Percentiles rank a stretch among this genome's conserved stretches.
Evolutionary conservation across 1,139 yeast genomes (phyloP).

Genomic region (Blastobotrys persicus): DNA sequence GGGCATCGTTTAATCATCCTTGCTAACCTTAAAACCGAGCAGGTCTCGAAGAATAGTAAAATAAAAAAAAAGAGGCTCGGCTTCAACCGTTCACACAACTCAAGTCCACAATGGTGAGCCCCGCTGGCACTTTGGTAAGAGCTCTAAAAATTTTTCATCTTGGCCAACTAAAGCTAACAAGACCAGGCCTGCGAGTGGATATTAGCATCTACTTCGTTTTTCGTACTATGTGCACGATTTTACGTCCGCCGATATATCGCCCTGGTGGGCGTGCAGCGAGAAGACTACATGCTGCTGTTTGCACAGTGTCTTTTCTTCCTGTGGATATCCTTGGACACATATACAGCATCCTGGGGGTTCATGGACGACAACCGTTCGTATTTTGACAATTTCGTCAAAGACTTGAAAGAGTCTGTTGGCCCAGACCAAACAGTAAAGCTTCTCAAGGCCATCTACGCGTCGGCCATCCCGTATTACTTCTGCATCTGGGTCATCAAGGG

Average conservation of each 20-base stretch:
- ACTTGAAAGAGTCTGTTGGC: slow-evolving; percentile 16
- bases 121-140: slow-evolving; percentile 13
- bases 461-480: slow-evolving; percentile 33
- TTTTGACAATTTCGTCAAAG: slow-evolving; percentile 24
- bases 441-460: slow-evolving; percentile 32
- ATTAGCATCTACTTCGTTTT: slow-evolving; percentile 24
- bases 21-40: neutral
- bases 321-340: slow-evolving; percentile 34
- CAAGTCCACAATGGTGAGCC: slow-evolving; percentile 12
- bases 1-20: too few species aligned
- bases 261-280: slow-evolving; percentile 31
- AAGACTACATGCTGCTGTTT: slow-evolving; percentile 29
- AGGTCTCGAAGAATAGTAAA: neutral
- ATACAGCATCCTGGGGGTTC: slow-evolving; percentile 29
- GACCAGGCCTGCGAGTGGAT: slow-evolving; percentile 30
- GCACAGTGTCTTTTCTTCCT: slow-evolving; percentile 30
- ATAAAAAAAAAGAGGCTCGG: too few species aligned
- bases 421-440: slow-evolving; percentile 23
- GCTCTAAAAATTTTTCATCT: too few species aligned
- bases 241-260: slow-evolving; percentile 28
- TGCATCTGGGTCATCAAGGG: slow-evolving; percentile 34
- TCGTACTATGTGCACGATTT: slow-evolving; percentile 26
- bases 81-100: too few species aligned
- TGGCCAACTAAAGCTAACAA: slow-evolving; percentile 4
- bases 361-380: slow-evolving; percentile 32